A percentile compares a stretch with the other conserved stretches of the same genome.
Conservation (phyloP, 163 green algal species). For the Prototheca stagnorum region DNA sequence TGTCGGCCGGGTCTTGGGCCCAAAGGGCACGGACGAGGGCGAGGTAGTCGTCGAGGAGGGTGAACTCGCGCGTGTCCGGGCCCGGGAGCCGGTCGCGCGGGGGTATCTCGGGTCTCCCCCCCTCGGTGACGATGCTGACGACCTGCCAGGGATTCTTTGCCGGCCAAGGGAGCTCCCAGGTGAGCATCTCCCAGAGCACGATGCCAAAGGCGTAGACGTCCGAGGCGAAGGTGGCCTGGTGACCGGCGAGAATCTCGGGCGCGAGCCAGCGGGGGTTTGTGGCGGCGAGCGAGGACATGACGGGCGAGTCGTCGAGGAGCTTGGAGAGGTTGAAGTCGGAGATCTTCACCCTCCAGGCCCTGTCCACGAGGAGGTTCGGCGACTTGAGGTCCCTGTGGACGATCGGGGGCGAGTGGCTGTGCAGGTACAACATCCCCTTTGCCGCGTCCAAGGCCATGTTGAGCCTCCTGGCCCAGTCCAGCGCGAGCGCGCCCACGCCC, state of each 20-base stretch:
- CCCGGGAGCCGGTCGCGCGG: conserved; percentile 7
- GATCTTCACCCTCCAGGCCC: conserved; percentile 52
- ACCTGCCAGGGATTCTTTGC: conserved; percentile 33
- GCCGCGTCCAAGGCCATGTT: conserved; percentile 40
- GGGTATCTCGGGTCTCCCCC: conserved; percentile 16
- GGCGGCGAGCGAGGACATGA: conserved; percentile 28
- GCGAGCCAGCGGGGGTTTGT: conserved; percentile 56
- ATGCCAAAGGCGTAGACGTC: conserved; percentile 47
- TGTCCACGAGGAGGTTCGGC: conserved; percentile 55
- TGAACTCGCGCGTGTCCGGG: conserved; percentile 7
- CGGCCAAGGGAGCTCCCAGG: conserved; percentile 50
- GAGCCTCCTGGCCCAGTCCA: conserved; percentile 43
- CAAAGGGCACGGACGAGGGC: conserved; percentile 13
- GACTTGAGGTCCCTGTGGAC: conserved; percentile 52
- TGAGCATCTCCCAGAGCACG: conserved; percentile 42
- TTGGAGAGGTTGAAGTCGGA: conserved; percentile 14
- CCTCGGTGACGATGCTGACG: conserved; percentile 21
- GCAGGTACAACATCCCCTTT: conserved; percentile 42
- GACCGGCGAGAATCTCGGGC: conserved; percentile 40
- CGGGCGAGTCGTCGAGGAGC: conserved; percentile 23
- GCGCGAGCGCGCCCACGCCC: conserved; percentile 2
- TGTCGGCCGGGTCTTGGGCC: conserved; percentile 7
- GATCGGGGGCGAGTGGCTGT: conserved; percentile 32
- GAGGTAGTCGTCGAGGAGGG: conserved; percentile 11
- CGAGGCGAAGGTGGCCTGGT: conserved; percentile 24